These are phyloP conservation scores for Paramecium tetraurelia DNA, from an alignment of 73 alveolate genomes.

Conservation along the genomic window DNA sequence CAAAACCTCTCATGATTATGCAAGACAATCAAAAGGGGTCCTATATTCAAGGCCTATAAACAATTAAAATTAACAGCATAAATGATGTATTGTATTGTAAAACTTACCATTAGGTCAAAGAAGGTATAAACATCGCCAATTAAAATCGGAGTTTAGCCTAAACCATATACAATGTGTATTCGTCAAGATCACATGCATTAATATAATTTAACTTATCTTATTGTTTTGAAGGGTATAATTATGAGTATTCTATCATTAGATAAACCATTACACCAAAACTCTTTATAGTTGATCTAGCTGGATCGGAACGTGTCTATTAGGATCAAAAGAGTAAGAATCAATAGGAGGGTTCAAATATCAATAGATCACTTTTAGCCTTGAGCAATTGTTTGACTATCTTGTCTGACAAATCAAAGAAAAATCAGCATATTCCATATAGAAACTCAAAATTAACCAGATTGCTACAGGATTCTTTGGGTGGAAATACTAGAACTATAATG, in stretches of 20 bases:
- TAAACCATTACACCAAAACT: constrained; percentile 67
- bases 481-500: constrained; percentile 94
- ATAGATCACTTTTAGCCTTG: constrained; percentile 89
- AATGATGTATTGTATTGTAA: neutral
- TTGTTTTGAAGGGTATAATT: neutral
- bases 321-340: constrained; percentile 75
- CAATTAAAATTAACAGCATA: neutral
- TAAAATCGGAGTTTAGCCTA: constrained; percentile 14
- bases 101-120: neutral
- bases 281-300: constrained; percentile 93
- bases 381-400: constrained; percentile 93
- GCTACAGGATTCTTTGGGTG: constrained; percentile 92
- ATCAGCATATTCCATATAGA: constrained; percentile 93
- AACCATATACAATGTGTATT: constrained; percentile 10
- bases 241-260: neutral
- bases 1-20: constrained; percentile 71
- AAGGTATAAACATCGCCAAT: neutral
- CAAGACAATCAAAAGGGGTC: constrained; percentile 80
- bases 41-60: constrained; percentile 54
- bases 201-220: neutral
- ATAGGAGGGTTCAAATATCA: constrained; percentile 92
- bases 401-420: constrained; percentile 71
- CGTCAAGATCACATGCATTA: constrained; percentile 39
- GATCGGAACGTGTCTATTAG: constrained; percentile 88
- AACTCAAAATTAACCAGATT: constrained; percentile 93